These are phyloP conservation scores for Candida taoyuanica DNA, from an alignment of 805 yeast genomes.

Conservation along the genomic window DNA sequence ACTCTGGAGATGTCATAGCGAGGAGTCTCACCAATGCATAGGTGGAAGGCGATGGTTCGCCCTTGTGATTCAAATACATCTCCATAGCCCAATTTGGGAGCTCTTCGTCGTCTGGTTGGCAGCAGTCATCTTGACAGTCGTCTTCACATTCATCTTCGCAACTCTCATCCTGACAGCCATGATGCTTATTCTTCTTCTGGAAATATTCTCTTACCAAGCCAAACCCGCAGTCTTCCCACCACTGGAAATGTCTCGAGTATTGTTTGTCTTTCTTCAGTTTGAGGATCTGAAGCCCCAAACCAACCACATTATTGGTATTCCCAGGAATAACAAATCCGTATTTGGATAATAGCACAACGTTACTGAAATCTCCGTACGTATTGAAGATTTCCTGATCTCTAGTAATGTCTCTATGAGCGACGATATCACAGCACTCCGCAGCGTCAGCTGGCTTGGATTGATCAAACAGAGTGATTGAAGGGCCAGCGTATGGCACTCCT, in stretches of 20 bases:
- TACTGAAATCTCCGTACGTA: slow-evolving; percentile 74
- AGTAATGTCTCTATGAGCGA: slow-evolving; percentile 38
- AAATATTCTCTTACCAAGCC: slow-evolving; percentile 24
- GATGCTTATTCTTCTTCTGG: slow-evolving; percentile 11
- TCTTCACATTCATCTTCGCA: slow-evolving; percentile 16
- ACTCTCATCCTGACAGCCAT: slow-evolving; percentile 17
- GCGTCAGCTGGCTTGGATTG: slow-evolving; percentile 35
- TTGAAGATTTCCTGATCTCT: slow-evolving; percentile 66
- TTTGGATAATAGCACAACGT: slow-evolving; percentile 60
- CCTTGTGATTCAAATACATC: slow-evolving; percentile 36
- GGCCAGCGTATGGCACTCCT: slow-evolving; percentile 12
- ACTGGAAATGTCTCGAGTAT: slow-evolving; percentile 36
- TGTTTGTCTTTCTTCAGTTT: slow-evolving; percentile 31
- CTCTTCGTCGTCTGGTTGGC: slow-evolving; percentile 19
- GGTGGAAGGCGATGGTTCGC: slow-evolving; percentile 42
- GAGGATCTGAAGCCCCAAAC: slow-evolving; percentile 53
- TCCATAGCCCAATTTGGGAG: slow-evolving; percentile 42
- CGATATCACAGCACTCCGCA: slow-evolving; percentile 69
- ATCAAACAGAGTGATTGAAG: slow-evolving; percentile 13
- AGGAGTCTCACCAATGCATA: slow-evolving; percentile 37
- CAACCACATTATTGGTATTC: slow-evolving; percentile 59
- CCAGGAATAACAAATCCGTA: slow-evolving; percentile 63
- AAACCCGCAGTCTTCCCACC: slow-evolving; percentile 48
- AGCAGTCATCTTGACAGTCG: slow-evolving; percentile 21
- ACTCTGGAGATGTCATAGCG: slow-evolving; percentile 27